phyloP scores from a whole-genome alignment of 352 stramenopile genomes.

The Pythium coloratum region DNA sequence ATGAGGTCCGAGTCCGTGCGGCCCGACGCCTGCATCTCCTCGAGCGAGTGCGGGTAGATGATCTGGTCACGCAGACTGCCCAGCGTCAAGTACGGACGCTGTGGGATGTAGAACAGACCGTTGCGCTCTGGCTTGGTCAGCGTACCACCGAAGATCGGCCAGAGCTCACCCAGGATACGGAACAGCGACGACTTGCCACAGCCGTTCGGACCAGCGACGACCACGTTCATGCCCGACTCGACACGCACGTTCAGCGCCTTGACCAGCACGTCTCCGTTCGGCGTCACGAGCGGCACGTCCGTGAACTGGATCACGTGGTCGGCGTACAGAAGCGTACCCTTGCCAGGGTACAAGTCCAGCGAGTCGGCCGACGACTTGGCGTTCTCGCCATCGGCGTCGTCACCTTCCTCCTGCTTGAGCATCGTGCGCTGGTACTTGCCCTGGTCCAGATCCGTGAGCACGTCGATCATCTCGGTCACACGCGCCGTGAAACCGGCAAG shows the following conservation, averaged over 20 bases:
- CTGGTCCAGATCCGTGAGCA: conserved; percentile 61
- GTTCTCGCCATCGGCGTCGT: conserved; percentile 23
- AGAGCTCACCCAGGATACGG: conserved; percentile 86
- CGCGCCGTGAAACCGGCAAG: conserved; percentile 78
- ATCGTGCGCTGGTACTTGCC: conserved; percentile 79
- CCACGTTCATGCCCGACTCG: conserved; percentile 87
- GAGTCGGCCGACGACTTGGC: conserved; percentile 42
- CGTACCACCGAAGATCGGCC: conserved; percentile 76
- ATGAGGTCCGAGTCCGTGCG: conserved; percentile 65
- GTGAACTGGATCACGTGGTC: conserved; percentile 88
- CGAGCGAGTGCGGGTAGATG: conserved; percentile 82
- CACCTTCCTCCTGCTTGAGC: conserved; percentile 48
- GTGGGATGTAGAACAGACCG: conserved; percentile 90
- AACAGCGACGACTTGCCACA: conserved; percentile 90
- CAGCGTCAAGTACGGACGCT: conserved; percentile 87
- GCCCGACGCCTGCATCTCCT: conserved; percentile 58
- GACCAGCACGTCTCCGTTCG: conserved; percentile 88
- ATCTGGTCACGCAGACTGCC: conserved; percentile 88
- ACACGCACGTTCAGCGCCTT: conserved; percentile 78
- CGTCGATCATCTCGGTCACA: conserved; percentile 81
- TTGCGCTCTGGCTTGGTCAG: conserved; percentile 80
- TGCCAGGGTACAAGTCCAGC: conserved; percentile 61
- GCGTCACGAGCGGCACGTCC: conserved; percentile 86
- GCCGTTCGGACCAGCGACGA: conserved; percentile 83
- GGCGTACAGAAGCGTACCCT: conserved; percentile 48